A percentile compares a stretch with the other conserved stretches of the same genome.
These are phyloP conservation scores for Aegilops speltoides DNA, from an alignment of 176 grass and related monocot genomes.

Conservation along the genomic window DNA sequence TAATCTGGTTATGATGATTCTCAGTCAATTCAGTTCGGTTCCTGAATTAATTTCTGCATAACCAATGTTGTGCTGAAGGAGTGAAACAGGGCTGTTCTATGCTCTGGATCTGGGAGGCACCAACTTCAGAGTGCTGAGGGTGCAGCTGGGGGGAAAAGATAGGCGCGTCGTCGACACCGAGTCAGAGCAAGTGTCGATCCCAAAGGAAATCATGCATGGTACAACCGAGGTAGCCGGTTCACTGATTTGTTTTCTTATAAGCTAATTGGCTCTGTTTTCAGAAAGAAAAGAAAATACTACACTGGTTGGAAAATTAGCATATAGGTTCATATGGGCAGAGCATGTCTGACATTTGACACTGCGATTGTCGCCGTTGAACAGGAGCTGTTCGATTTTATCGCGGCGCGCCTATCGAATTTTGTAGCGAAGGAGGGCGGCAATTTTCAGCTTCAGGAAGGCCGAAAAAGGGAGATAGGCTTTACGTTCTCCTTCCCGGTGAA, in stretches of 20 bases:
- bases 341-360: background rate
- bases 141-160: conserved; percentile 62
- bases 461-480: conserved; percentile 51
- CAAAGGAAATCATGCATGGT: conserved; percentile 48
- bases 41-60: background rate
- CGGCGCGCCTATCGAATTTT: conserved; percentile 21
- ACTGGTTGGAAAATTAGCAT: background rate
- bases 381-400: conserved; percentile 52
- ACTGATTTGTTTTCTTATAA: background rate
- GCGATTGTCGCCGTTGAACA: background rate
- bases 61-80: background rate
- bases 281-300: too few species aligned
- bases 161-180: conserved; percentile 22
- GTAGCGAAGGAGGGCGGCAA: conserved; percentile 26
- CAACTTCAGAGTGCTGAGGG: conserved; percentile 53
- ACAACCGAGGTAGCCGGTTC: background rate
- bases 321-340: background rate
- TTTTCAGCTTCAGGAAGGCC: conserved; percentile 16
- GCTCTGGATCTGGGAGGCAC: conserved; percentile 64
- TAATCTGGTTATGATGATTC: background rate
- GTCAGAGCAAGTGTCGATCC: conserved; percentile 52
- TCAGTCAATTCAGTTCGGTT: background rate
- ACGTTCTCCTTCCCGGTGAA: conserved; percentile 61
- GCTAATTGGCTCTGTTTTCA: too few species aligned
- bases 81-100: conserved; percentile 56